A percentile compares a stretch with the other conserved stretches of the same genome.
Evolutionary conservation across 306 rosid species (phyloP).

Genomic region (Biancaea sappan): DNA sequence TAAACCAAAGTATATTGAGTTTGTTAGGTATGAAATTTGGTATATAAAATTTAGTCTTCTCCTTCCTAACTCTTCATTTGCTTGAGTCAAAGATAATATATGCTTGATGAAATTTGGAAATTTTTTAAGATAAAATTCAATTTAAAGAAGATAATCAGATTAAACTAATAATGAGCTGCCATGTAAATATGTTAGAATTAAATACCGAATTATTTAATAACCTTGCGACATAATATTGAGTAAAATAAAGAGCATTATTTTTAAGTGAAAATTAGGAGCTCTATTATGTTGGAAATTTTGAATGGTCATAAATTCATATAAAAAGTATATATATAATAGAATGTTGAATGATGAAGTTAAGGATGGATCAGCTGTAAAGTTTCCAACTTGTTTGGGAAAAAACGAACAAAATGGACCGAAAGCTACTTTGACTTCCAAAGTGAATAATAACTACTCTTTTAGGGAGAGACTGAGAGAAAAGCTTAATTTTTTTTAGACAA

Average conservation of each 20-base stretch:
- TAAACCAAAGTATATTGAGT: constrained; percentile 16
- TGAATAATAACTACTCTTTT: constrained; percentile 36
- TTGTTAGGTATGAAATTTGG: constrained; percentile 23
- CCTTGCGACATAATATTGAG: neutral
- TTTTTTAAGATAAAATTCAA: too few species aligned
- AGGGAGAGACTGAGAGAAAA: constrained; percentile 8
- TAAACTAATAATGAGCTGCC: too few species aligned
- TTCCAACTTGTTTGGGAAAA: constrained; percentile 27
- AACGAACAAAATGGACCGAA: constrained; percentile 40
- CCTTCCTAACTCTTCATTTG: neutral
- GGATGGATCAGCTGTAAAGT: constrained; percentile 49
- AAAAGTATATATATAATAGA: constrained; percentile 16
- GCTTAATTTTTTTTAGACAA: too few species aligned
- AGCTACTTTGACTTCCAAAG: constrained; percentile 37
- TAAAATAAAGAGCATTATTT: neutral
- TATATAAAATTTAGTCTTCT: neutral
- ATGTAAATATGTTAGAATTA: too few species aligned
- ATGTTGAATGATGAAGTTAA: constrained; percentile 33
- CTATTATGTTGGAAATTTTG: neutral
- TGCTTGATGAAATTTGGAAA: neutral
- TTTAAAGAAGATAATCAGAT: too few species aligned
- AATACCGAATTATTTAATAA: too few species aligned
- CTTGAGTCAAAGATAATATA: neutral
- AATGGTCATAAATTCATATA: neutral
- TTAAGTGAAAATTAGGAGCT: neutral